Evolutionary conservation across 148 eudicot genomes (phyloP), one percentile per base, ranked within the genome.

Genomic region (Simmondsia chinensis): DNA sequence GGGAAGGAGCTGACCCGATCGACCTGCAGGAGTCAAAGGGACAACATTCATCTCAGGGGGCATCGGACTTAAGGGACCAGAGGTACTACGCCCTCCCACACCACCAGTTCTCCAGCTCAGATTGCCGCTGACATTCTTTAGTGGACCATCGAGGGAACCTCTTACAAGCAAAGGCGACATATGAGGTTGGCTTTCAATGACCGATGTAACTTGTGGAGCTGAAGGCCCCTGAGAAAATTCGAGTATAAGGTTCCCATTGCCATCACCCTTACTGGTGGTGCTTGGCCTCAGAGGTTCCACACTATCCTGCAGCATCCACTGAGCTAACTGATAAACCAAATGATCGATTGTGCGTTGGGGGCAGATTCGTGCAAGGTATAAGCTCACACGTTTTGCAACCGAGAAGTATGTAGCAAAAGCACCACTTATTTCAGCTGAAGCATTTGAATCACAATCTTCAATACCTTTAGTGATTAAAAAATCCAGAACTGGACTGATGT

Each of bases 101-200:
- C 53, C 89, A 14, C 79, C 75, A 5, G 94, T 85, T 42, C 99
- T 72, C 99, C 99, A 91, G 73, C 94, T 82, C 68, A 91, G 54
- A 57, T 79, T 91, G 23, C 99, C 99, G 35, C 99, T 91, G 20
- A 77, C 63, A 20, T 80, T 91, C 69, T 94, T 70, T 6, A 82
- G 64, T 4, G 99, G 96, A 38, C 82, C 95, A 50, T 91, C 99
- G 19, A 89, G 82, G 52, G 97, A 89, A 19, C 99, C 99, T 33
- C 99, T 80, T 16, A 91, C 99, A 18, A 91, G 88, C 61, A 91
- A 68, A 33, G 99, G 99, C 19, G 99, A 91, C 99, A 91, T 91
- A 44, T 91, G 99, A 44, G 99, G 96, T 56, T 86, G 99, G 41
- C 61, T 79, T 50, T 91, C 99, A 22, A 66, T 71, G 31, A 76